Conservation (phyloP, 75 land plant genomes). For the Chamaecyparis obtusa region DNA sequence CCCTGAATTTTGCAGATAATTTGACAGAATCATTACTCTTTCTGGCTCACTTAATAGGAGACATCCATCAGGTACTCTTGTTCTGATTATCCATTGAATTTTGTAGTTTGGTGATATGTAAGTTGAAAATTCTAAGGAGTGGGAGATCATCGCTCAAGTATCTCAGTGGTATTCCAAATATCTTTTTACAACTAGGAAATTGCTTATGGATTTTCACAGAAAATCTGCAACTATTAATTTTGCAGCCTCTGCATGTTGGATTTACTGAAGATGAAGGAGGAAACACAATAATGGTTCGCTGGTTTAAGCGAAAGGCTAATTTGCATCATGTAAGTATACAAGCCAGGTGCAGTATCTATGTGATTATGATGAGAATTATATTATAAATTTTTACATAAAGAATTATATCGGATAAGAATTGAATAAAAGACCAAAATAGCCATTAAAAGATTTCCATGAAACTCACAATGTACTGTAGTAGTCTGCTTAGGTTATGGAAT, state of each 20-base stretch:
- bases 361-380: too few relatives aligned
- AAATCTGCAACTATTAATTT: conserved; percentile 61
- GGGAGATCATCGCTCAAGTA: neutral
- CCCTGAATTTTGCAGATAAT: conserved; percentile 22
- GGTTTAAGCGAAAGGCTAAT: conserved; percentile 75
- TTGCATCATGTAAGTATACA: neutral
- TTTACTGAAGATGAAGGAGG: conserved; percentile 84
- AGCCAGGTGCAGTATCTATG: too few relatives aligned
- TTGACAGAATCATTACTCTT: conserved; percentile 48
- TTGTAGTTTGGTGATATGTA: too few relatives aligned
- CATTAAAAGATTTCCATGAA: too few relatives aligned
- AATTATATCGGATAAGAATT: too few relatives aligned
- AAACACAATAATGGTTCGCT: conserved; percentile 70
- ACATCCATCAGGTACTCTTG: conserved; percentile 25
- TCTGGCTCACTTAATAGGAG: neutral
- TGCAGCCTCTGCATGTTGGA: conserved; percentile 21
- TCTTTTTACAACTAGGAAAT: neutral
- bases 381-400: too few relatives aligned
- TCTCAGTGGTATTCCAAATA: neutral
- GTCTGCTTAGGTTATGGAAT: too few relatives aligned
- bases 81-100: neutral
- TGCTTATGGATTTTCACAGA: neutral
- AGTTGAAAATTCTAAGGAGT: neutral
- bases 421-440: too few relatives aligned
- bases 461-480: too few relatives aligned